phyloP scores from a whole-genome alignment of 2,329 filamentous ascomycete species.

The Calycina herbarum region DNA sequence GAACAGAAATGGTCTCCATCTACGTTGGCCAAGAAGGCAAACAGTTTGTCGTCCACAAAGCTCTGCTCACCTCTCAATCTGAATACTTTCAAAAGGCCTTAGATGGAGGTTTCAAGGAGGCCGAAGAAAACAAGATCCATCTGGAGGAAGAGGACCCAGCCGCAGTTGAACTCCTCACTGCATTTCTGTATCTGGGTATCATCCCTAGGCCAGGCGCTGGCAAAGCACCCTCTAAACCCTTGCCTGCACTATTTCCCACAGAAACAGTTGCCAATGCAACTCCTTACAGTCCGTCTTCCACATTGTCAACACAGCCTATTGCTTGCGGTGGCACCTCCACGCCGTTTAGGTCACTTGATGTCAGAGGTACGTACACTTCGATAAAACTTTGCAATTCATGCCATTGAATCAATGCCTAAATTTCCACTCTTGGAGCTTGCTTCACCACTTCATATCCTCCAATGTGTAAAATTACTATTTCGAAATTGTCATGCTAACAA shows the following conservation, averaged over 20 bases:
- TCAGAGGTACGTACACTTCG: not conserved
- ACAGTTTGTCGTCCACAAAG: constrained; percentile 29
- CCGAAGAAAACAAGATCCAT: constrained; percentile 20
- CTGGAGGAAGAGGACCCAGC: constrained; percentile 23
- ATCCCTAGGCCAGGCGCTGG: constrained; percentile 13
- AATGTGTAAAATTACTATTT: not conserved
- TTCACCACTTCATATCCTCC: not conserved
- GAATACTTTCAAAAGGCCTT: constrained; percentile 31
- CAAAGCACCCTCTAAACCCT: not conserved
- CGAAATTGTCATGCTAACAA: not conserved
- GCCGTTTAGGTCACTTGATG: not conserved
- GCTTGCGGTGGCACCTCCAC: not conserved
- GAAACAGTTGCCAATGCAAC: not conserved
- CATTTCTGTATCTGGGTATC: constrained; percentile 26
- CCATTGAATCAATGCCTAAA: too few species aligned
- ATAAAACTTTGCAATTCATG: not conserved
- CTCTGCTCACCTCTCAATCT: constrained; percentile 28
- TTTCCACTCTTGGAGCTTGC: not conserved
- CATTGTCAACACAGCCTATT: not conserved
- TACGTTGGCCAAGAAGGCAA: constrained; percentile 27
- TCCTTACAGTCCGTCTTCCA: too few species aligned
- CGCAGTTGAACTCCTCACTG: constrained; percentile 25
- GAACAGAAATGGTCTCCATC: constrained; percentile 24
- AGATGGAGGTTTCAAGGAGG: constrained; percentile 27
- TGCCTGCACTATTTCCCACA: not conserved